Evolutionary conservation across 805 yeast species (phyloP), one percentile per base, ranked within the genome.

Genomic region (Maudiozyma barnettii): DNA sequence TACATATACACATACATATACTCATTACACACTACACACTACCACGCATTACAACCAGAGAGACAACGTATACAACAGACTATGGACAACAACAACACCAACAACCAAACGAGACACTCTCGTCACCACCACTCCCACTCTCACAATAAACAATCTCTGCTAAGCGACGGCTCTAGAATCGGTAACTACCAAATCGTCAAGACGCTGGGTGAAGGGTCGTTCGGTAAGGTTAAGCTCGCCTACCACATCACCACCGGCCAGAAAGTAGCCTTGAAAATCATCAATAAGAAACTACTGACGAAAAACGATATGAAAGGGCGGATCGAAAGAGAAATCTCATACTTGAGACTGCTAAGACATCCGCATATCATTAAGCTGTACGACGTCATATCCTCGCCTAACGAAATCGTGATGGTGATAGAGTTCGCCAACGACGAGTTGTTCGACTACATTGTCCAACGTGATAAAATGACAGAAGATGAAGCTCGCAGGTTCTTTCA

Each of bases 271-370:
- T 72, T 90, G 51, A 90, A 90, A 65, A 91, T 90, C 65, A 91
- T 91, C 70, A 87, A 91, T 66, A 74, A 95, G 53, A 88, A 87
- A 66, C 88, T 96, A 0, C 72, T 90, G 62, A 95, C 96, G 43
- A 91, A 91, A 62, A 79, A 89, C 9, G 98, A 90, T 67, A 90
- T 90, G 98, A 96, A 90, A 63, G 97, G 97, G 23, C 75, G 98
- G 52, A 82, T 91, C 26, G 98, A 91, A 71, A 75, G 98, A 57
- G 98, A 91, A 65, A 91, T 91, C 45, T 82, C 95, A 12, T 91
- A 91, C 63, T 72, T 91, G 54, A 72, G 97, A 47, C 72, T 91
- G 48, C 73, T 91, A 51, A 79, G 96, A 65, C 98, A 91, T 67
- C 97, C 96, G 3, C 98, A 91, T 66, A 91, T 91, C 66, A 91